Base-by-base conservation (phyloP, 352 stramenopile species). In the Phytophthora uliginosa region DNA sequence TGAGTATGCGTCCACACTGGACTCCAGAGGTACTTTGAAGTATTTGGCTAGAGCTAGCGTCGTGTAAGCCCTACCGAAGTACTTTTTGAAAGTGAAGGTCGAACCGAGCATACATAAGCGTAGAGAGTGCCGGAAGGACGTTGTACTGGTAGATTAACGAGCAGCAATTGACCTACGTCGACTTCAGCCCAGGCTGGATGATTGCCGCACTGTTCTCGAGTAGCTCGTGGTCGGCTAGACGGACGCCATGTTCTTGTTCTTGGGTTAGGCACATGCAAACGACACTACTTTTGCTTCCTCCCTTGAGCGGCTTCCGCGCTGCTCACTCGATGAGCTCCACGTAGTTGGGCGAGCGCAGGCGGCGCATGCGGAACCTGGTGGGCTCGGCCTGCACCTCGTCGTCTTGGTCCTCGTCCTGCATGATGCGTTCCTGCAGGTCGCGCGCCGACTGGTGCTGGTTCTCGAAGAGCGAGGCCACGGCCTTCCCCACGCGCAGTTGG, bases 401-500 rank as follows among this genome's bases (percentile, higher is more conserved):
- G 60, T 38, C 38, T 56, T 78, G 74, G 55, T 74, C 55, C n/a
- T 78, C 66, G 48, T 74, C 71, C 38, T 78, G 59, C 71, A 75
- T 68, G n/a, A 72, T 77, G 22, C 63, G 54, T 36, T 69, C 66
- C 12, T 78, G 48, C 53, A 78, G 55, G 4, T 78, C 66, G n/a
- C 71, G 59, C 26, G 54, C 33, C 20, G 72, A 73, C 58, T 79
- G 67, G 51, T 79, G 67, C 53, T 79, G 54, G 52, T 76, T 78
- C 66, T 78, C 72, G 45, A 78, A 76, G 7, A 78, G 67, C 51
- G 67, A 76, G 4, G 72, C 72, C 38, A 76, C 67, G 26, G 67
- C 67, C 63, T 78, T 79, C 24, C 67, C 67, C 31, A 76, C 68
- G 24, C 72, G 67, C 26, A 79, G 67, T 48, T 79, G 62, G 28